Percentiles rank a stretch among this genome's conserved stretches.
phyloP scores from a whole-genome alignment of 169 alveolate species.

The Plasmodium ovale region DNA sequence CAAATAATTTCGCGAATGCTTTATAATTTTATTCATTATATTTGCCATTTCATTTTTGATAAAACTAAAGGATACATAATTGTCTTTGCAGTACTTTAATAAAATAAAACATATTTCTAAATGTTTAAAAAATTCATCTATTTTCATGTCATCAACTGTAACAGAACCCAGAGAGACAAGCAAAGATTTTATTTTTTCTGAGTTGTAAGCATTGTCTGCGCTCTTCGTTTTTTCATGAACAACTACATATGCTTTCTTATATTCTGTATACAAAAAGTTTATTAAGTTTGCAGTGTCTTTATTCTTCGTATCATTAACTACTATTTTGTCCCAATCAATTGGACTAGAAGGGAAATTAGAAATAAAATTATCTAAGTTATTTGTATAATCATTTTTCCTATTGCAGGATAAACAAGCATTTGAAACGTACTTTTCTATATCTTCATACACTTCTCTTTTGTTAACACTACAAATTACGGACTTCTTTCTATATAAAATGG shows the following conservation, averaged over 20 bases:
- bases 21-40: slow-evolving; percentile 35
- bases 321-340: slow-evolving; percentile 51
- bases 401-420: slow-evolving; percentile 11
- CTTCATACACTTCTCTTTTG: slow-evolving; percentile 43
- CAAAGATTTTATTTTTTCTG: slow-evolving; percentile 59
- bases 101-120: slow-evolving; percentile 35
- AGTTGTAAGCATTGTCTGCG: slow-evolving; percentile 13
- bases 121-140: slow-evolving; percentile 45
- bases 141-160: slow-evolving; percentile 31
- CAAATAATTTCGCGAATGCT: slow-evolving; percentile 47
- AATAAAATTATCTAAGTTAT: slow-evolving; percentile 11
- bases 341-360: slow-evolving; percentile 25
- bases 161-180: slow-evolving; percentile 37
- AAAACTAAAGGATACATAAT: slow-evolving; percentile 67
- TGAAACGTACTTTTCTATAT: slow-evolving; percentile 23
- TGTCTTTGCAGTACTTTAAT: slow-evolving; percentile 68
- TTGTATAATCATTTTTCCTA: slow-evolving; percentile 21
- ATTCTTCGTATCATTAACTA: slow-evolving; percentile 26
- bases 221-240: slow-evolving; percentile 39
- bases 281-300: slow-evolving; percentile 45
- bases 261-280: slow-evolving; percentile 38
- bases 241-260: slow-evolving; percentile 45
- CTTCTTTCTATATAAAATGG: slow-evolving; percentile 4
- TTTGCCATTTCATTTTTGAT: slow-evolving; percentile 64
- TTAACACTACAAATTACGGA: slow-evolving; percentile 26